These are phyloP conservation scores for Urostyla sp. DNA, from an alignment of 73 alveolate genomes.

Conservation along the genomic window DNA sequence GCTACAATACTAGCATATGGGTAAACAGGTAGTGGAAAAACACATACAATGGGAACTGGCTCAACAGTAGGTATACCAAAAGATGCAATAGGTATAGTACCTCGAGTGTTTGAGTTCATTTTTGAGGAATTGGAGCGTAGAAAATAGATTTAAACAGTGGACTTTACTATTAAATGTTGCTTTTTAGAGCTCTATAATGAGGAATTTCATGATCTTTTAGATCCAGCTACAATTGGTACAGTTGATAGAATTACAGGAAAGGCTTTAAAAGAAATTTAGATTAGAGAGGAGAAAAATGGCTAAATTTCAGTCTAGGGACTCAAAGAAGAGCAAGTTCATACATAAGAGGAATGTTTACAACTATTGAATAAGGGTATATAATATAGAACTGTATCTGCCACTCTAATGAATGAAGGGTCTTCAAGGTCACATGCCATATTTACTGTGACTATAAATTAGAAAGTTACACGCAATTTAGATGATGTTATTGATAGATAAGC, in stretches of 20 bases:
- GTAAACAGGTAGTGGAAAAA: constrained; percentile 98
- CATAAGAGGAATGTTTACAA: constrained; percentile 72
- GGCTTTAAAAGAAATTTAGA: too few relatives aligned
- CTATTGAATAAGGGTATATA: constrained; percentile 76
- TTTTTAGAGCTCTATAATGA: constrained; percentile 86
- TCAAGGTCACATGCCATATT: constrained; percentile 88
- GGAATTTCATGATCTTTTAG: constrained; percentile 80
- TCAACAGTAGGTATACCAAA: constrained; percentile 31
- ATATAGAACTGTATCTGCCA: constrained; percentile 76
- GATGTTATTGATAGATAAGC: constrained; percentile 51
- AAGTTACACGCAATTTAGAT: constrained; percentile 65
- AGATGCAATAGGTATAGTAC: constrained; percentile 83
- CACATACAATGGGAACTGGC: constrained; percentile 72
- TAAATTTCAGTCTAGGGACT: constrained; percentile 78
- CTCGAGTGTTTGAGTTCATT: constrained; percentile 89
- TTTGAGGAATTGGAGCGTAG: constrained; percentile 82
- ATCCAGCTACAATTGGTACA: constrained; percentile 54
- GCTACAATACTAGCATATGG: constrained; percentile 85
- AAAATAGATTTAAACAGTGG: constrained; percentile 54
- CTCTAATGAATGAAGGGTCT: constrained; percentile 91
- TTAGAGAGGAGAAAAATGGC: constrained; percentile 81
- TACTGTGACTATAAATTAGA: constrained; percentile 83
- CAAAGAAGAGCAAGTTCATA: constrained; percentile 76
- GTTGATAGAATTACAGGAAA: constrained; percentile 36
- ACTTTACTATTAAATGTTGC: constrained; percentile 69